Conservation (phyloP, 306 rosid genomes). For the Cotoneaster glaucophyllus region DNA sequence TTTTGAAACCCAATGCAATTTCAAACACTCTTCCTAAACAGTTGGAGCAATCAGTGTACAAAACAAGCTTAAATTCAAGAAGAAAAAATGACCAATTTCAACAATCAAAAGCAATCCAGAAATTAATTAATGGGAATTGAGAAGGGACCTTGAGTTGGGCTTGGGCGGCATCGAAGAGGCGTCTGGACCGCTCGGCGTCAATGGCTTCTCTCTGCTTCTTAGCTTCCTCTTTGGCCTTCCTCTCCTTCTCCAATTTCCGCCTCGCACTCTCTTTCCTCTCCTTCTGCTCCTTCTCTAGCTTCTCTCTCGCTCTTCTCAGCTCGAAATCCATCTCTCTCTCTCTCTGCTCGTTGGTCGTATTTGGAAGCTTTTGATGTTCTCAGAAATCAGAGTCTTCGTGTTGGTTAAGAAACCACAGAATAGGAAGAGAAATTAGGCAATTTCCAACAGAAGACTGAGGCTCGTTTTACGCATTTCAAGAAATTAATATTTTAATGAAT, state of each 20-base stretch:
- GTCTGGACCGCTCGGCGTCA: slow-evolving; percentile 75
- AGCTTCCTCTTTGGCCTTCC: slow-evolving; percentile 64
- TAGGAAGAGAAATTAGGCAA: not conserved
- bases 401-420: not conserved
- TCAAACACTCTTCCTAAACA: not conserved
- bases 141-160: slow-evolving; percentile 78
- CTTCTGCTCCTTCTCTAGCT: slow-evolving; percentile 80
- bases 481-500: too few species aligned
- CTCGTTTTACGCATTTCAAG: too few species aligned
- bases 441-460: too few species aligned
- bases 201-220: slow-evolving; percentile 71
- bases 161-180: slow-evolving; percentile 66
- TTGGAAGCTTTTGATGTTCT: not conserved
- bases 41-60: not conserved
- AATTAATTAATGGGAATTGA: not conserved
- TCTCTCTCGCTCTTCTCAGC: slow-evolving; percentile 85
- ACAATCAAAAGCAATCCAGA: not conserved
- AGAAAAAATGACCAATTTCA: not conserved
- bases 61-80: not conserved
- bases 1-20: not conserved
- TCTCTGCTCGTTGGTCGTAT: not conserved
- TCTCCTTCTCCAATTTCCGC: slow-evolving; percentile 51
- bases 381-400: not conserved
- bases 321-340: slow-evolving; percentile 70
- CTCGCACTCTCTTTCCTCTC: slow-evolving; percentile 54